Base-by-base conservation (phyloP, 345 rosid genomes). In the Raphanus raphanistrum region DNA sequence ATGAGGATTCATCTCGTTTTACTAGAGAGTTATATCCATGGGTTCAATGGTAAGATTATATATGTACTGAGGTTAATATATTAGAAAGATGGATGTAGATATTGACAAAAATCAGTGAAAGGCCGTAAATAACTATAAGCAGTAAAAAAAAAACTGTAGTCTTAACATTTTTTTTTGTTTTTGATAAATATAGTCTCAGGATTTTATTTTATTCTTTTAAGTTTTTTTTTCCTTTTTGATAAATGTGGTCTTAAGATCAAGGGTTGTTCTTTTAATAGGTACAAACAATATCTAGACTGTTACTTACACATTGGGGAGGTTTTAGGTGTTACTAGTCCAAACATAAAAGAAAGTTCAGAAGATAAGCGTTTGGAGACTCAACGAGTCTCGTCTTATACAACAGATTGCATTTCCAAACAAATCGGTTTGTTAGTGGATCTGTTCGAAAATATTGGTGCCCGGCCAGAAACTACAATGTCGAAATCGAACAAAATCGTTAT, bases 261-360 rank as follows among this genome's bases (percentile, higher is more conserved):
- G 4, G 36, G 9, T 45, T 35, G n/a, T 63, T 65, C 2, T 35
- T 67, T 75, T 7, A 45, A 35, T 52, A 76, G 80, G 80, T 76
- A 70, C 70, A 76, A 76, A 62, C 57, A 52, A 26, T 76, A 63
- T 62, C 31, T 76, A 26, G 70, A 52, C 62, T 50, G 75, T 76
- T 52, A 62, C 10, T 50, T 69, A 3, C 28, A 6, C 10, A 70
- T 7, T 36, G 75, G 58, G 32, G 71, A 63, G 52, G 58, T 17
- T 15, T 11, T 70, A 76, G 80, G 80, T 32, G 33, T 36, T 4
- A n/a, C 8, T n/a, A n/a, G n/a, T 1, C 70, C 64, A 16, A 70
- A 27, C n/a, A 45, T 70, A 63, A 62, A 52, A 35, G 64, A 62
- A 11, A 63, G 5, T 2, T 63, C 58, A 8, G 58, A 68, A 61